phyloP scores from a whole-genome alignment of 2,329 filamentous ascomycete genomes.

The Fusarium continuum region DNA sequence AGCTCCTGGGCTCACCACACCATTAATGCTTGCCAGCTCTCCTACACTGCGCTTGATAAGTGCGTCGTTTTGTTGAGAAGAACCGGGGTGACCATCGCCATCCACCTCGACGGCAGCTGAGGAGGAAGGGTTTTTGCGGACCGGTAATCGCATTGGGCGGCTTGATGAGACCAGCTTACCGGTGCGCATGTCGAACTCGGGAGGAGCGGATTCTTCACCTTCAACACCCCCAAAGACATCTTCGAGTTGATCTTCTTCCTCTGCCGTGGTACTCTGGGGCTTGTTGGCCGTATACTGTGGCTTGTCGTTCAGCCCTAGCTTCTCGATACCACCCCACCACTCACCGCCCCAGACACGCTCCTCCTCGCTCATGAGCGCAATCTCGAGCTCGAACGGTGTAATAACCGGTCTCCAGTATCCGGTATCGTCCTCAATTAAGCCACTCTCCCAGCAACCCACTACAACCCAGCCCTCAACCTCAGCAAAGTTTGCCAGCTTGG shows the following conservation, averaged over 20 bases:
- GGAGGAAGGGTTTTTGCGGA: conserved; percentile 39
- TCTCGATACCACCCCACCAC: conserved; percentile 89
- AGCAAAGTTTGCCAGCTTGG: conserved; percentile 95
- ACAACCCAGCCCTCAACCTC: conserved; percentile 98
- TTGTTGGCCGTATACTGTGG: conserved; percentile 32
- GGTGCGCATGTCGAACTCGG: conserved; percentile 91
- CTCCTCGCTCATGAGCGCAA: conserved; percentile 79
- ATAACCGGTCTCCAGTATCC: conserved; percentile 90
- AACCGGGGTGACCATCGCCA: background rate
- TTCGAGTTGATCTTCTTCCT: conserved; percentile 35
- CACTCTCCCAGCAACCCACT: conserved; percentile 97
- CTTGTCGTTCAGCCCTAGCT: conserved; percentile 60
- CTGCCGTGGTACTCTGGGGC: conserved; percentile 13
- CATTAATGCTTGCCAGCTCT: conserved; percentile 83
- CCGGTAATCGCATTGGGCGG: conserved; percentile 72
- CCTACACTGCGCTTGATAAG: conserved; percentile 69
- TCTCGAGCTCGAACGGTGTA: conserved; percentile 90
- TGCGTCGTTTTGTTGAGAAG: conserved; percentile 27
- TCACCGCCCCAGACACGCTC: conserved; percentile 85
- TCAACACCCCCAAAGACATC: conserved; percentile 57
- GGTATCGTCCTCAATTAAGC: conserved; percentile 81
- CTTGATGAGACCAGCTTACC: conserved; percentile 83
- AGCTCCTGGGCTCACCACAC: conserved; percentile 88
- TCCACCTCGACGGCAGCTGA: background rate
- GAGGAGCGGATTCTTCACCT: conserved; percentile 79